Evolutionary conservation across 225 moss, liverwort and hornwort genomes (phyloP), one percentile per base, ranked within the genome.

Genomic region (Pseudisothecium myosuroides): DNA sequence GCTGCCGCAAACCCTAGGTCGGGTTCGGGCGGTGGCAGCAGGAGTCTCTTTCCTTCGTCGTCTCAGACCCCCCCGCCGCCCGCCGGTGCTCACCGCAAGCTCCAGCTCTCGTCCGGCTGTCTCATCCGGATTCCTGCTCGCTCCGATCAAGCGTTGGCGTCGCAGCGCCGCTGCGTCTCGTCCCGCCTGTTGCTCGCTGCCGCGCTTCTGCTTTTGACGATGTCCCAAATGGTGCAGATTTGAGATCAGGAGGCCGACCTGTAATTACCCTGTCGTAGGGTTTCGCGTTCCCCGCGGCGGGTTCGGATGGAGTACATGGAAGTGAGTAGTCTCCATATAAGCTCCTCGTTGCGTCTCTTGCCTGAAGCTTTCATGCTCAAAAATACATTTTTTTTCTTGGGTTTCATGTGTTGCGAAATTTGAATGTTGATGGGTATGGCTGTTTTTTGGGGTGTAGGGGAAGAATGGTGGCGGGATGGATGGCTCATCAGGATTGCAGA

Each of bases 1-100:
- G 91, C 89, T 68, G 93, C 93, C 93, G 93, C 93, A 86, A 93
- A 63, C 89, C 91, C 91, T 91, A 91, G 93, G 45, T 54, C 24
- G 28, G 15, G 78, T n/a, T 69, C 50, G 41, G 76, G 86, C 75
- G 62, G 62, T 61, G 89, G 62, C 34, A n/a, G 47, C 36, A 20
- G 31, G 52, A 66, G 86, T 82, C 88, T 58, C 75, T 81, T 84
- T 58, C 76, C 49, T 81, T 71, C 76, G 69, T 76, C 85, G 88
- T 64, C 82, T 83, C 79, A 80, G 39, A 49, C 15, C 80, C 72
- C 91, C 87, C 18, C 58, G 79, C 58, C 71, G 71, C 88, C 86
- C 86, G 65, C 86, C 77, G 86, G 86, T 86, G 84, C 81, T 90
- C 89, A 91, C 91, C 91, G 91, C 91, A 85, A 85, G 87, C 92